These are phyloP conservation scores for Acanthochlamys bracteata DNA, from an alignment of 106 monocot species.

Conservation along the genomic window DNA sequence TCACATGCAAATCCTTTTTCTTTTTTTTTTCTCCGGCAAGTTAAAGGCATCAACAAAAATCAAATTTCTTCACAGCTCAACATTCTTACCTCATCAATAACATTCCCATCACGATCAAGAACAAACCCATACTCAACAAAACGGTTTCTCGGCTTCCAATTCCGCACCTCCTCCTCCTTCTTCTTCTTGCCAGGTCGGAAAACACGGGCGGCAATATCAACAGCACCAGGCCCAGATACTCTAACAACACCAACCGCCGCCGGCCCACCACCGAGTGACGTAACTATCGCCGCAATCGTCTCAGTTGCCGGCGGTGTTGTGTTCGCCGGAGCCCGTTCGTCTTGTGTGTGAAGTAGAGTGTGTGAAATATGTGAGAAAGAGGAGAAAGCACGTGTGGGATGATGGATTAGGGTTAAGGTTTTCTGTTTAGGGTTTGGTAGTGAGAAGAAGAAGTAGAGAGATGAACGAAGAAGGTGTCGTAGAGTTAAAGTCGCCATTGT, in stretches of 20 bases:
- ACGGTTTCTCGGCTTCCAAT: constrained; percentile 74
- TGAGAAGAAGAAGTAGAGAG: no score
- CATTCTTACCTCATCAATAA: constrained; percentile 68
- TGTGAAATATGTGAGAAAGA: not conserved
- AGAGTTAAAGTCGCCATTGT: no score
- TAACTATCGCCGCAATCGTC: constrained; percentile 91
- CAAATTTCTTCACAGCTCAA: not conserved
- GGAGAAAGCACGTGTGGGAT: no score
- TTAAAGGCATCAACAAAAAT: not conserved
- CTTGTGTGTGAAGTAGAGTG: constrained; percentile 16
- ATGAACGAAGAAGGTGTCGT: no score
- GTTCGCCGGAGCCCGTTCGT: constrained; percentile 17
- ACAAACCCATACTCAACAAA: constrained; percentile 82
- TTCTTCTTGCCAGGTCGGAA: constrained; percentile 49
- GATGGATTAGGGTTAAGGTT: no score
- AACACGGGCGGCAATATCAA: constrained; percentile 44
- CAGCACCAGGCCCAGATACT: constrained; percentile 63
- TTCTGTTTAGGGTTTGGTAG: constrained; percentile 15
- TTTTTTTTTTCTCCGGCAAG: no score
- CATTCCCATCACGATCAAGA: constrained; percentile 43
- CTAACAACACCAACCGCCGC: constrained; percentile 85
- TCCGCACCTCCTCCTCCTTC: not conserved
- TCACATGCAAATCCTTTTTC: no score
- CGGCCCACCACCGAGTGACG: constrained; percentile 66
- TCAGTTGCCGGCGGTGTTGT: constrained; percentile 3